Evolutionary conservation across 805 yeast species (phyloP).

Genomic region (Kodamaea nitidulidarum): DNA sequence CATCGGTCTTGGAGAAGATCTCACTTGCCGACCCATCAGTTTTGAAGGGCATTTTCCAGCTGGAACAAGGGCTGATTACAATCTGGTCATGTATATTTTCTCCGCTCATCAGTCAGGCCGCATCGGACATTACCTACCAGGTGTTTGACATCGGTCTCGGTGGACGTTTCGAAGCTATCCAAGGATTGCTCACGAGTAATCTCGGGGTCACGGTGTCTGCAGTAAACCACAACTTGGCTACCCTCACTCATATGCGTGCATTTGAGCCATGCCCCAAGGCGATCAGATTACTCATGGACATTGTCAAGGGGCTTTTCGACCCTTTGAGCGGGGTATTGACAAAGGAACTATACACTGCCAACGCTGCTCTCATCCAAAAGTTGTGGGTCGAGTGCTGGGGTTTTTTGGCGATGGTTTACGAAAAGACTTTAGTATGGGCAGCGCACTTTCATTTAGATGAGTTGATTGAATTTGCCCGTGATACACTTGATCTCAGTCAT

Average conservation of each 20-base stretch:
- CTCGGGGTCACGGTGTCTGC: slow-evolving; percentile 47
- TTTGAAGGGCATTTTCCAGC: slow-evolving; percentile 20
- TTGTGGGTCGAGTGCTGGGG: slow-evolving; percentile 76
- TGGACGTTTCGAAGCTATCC: slow-evolving; percentile 76
- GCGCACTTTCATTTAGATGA: slow-evolving; percentile 48
- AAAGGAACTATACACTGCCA: slow-evolving; percentile 17
- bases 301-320: slow-evolving; percentile 57
- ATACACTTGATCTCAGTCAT: slow-evolving; percentile 75
- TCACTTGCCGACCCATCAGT: slow-evolving; percentile 27
- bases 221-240: slow-evolving; percentile 41
- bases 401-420: slow-evolving; percentile 64
- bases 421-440: slow-evolving; percentile 75
- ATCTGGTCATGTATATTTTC: slow-evolving; percentile 75
- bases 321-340: slow-evolving; percentile 58
- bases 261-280: slow-evolving; percentile 76
- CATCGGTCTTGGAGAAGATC: slow-evolving; percentile 27
- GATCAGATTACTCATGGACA: slow-evolving; percentile 71
- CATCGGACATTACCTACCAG: slow-evolving; percentile 68
- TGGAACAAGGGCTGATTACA: slow-evolving; percentile 47
- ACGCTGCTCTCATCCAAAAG: slow-evolving; percentile 9
- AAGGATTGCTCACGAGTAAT: slow-evolving; percentile 44
- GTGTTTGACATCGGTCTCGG: slow-evolving; percentile 59
- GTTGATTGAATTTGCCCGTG: slow-evolving; percentile 80
- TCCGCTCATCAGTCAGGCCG: slow-evolving; percentile 62
- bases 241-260: slow-evolving; percentile 44